Conservation (phyloP, 2,329 filamentous ascomycete genomes). For the Dendrostoma leiphaemia region DNA sequence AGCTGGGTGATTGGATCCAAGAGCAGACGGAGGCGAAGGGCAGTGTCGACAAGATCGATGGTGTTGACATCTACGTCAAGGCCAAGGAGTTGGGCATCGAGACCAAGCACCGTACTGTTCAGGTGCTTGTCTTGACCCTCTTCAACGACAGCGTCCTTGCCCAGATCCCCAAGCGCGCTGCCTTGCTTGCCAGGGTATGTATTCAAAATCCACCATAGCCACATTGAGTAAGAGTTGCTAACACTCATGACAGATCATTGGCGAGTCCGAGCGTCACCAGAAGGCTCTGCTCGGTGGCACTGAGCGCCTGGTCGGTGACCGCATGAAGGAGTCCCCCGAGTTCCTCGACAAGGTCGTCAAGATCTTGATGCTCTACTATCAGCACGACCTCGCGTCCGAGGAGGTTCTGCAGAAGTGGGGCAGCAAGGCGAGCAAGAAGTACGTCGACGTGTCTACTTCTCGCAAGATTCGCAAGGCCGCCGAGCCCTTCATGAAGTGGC, state of each 20-base stretch:
- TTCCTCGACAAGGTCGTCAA: constrained; percentile 75
- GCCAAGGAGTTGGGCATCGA: constrained; percentile 95
- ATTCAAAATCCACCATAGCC: neutral
- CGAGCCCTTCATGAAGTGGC: constrained; percentile 92
- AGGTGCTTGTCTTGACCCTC: constrained; percentile 88
- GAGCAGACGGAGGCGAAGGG: constrained; percentile 69
- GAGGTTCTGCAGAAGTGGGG: constrained; percentile 90
- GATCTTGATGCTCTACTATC: constrained; percentile 86
- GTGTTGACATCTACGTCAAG: constrained; percentile 92
- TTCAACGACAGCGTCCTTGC: constrained; percentile 88
- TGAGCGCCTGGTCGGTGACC: constrained; percentile 78
- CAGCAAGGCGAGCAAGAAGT: constrained; percentile 96
- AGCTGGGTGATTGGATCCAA: constrained; percentile 90
- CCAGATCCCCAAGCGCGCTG: constrained; percentile 80
- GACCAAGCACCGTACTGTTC: constrained; percentile 86
- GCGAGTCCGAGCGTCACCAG: constrained; percentile 85
- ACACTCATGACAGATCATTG: constrained; percentile 56
- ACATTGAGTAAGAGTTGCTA: constrained; percentile 23
- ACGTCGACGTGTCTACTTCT: constrained; percentile 83
- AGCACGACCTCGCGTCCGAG: constrained; percentile 85
- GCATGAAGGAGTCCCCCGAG: constrained; percentile 74
- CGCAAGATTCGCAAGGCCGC: constrained; percentile 96
- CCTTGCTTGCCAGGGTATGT: constrained; percentile 82
- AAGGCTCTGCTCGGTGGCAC: constrained; percentile 94
- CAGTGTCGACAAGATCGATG: constrained; percentile 75